Base-by-base conservation (phyloP, 2,329 filamentous ascomycete species). In the Fusarium udum region DNA sequence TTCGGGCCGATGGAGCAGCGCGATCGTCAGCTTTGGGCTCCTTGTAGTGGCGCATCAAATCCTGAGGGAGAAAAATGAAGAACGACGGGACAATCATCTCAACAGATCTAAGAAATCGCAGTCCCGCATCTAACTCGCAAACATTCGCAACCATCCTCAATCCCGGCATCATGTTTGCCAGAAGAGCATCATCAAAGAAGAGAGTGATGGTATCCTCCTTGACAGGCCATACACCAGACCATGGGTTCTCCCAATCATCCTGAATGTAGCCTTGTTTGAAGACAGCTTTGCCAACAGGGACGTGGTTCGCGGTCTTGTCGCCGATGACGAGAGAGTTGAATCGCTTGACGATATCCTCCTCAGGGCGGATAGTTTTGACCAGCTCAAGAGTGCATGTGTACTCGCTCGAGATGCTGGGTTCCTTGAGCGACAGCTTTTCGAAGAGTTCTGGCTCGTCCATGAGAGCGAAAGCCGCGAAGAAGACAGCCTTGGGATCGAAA, bases 31-130 rank as follows among this genome's bases (percentile, higher is more conserved):
- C 75, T 6, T 78, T 78, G 0, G 91, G 91, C 31, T 87, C 82
- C 79, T 90, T 93, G 87, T 89, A 95, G 24, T 85, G 80, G 28
- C 85, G 76, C 91, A 95, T 93, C 72, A 93, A 83, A 73, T 92
- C 89, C 79, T 95, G 93, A 2, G 89, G 87, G 32, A 95, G 82
- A 64, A 90, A 89, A 1, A 85, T 87, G 78, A 92, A 90, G 78
- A 92, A 93, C 0, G 87, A 88, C 7, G 89, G 89, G 64, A 88
- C 87, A 16, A 91, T 79, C 1, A 85, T 85, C 34, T 83, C 78
- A 22, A 92, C 79, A 4, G 85, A 81, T 77, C 91, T 91, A 78
- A 95, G 88, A 79, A 92, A 94, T 71, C 84, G 85, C 31, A 93
- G 67, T 6, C 90, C 92, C 31, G 91, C 89, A 74, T 87, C 87